Conservation (phyloP, 1,284 basidiomycete genomes). For the Malassezia dermatis region DNA sequence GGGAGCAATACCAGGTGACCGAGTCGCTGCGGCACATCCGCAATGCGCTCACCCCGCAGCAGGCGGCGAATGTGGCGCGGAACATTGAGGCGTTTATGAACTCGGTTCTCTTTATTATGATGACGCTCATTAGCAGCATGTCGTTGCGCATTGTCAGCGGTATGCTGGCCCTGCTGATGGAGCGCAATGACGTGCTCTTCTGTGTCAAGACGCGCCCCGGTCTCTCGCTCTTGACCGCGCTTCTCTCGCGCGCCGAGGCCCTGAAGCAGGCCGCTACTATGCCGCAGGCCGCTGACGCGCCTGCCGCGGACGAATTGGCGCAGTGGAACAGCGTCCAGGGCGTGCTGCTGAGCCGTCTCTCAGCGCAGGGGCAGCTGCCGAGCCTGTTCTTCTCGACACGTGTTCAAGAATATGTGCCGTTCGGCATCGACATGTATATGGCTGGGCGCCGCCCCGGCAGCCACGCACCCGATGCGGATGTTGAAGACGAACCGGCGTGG, state of each 20-base stretch:
- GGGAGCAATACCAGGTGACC: conserved; percentile 17
- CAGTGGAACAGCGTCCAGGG: conserved; percentile 68
- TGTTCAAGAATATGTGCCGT: conserved; percentile 54
- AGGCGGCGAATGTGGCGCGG: conserved; percentile 58
- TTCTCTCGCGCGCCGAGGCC: conserved; percentile 80
- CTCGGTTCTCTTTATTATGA: conserved; percentile 73
- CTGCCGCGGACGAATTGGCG: conserved; percentile 60
- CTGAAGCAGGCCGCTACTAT: conserved; percentile 58
- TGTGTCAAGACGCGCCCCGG: conserved; percentile 71
- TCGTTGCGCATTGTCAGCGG: conserved; percentile 75
- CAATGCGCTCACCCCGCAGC: conserved; percentile 12
- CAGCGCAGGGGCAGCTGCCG: conserved; percentile 55
- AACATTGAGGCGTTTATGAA: conserved; percentile 82
- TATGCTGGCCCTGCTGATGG: conserved; percentile 70
- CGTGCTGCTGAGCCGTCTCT: conserved; percentile 69
- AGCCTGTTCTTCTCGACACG: conserved; percentile 82
- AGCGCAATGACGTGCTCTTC: conserved; percentile 64
- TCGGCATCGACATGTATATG: conserved; percentile 50
- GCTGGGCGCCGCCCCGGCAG: conserved; percentile 13
- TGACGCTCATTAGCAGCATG: conserved; percentile 67
- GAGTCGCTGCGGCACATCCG: conserved; percentile 11
- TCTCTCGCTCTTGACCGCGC: conserved; percentile 77
- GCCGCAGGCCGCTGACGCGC: conserved; percentile 15
- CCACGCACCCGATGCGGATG: conserved; percentile 52
- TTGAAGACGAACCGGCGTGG: conserved; percentile 82